phyloP scores from a whole-genome alignment of 371 early-diverging fungal species.

The Apophysomyces sp. region DNA sequence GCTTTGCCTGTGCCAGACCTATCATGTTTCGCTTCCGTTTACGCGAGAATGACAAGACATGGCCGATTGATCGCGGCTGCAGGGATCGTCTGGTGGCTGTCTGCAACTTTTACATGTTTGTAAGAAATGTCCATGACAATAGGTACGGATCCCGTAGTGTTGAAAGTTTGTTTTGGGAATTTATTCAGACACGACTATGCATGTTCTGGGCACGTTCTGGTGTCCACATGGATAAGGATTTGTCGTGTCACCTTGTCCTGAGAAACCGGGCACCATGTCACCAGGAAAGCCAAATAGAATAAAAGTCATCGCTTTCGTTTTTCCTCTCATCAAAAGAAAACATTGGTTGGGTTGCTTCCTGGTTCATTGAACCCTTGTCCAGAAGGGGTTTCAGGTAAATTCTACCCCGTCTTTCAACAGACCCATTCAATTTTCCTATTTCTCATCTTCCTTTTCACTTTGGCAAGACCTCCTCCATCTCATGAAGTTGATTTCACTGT shows the following conservation, averaged over 20 bases:
- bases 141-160: slow-evolving; percentile 64
- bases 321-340: not conserved
- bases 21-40: slow-evolving; percentile 66
- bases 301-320: too few species aligned
- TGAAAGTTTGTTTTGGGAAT: slow-evolving; percentile 72
- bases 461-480: not conserved
- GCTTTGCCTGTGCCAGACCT: slow-evolving; percentile 73
- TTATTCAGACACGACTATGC: slow-evolving; percentile 69
- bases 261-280: not conserved
- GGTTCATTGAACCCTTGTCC: not conserved
- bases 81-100: slow-evolving; percentile 82
- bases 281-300: not conserved
- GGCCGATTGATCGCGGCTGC: slow-evolving; percentile 77
- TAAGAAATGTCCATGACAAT: slow-evolving; percentile 76
- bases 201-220: slow-evolving; percentile 80
- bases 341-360: too few species aligned
- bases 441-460: not conserved
- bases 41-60: slow-evolving; percentile 62
- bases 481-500: not conserved
- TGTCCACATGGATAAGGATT: slow-evolving; percentile 10
- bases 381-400: not conserved
- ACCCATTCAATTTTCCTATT: not conserved
- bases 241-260: not conserved
- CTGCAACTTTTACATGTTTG: slow-evolving; percentile 85
- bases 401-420: not conserved